Base-by-base conservation (phyloP, 2,329 filamentous ascomycete species). In the Trichoderma atroviride region DNA sequence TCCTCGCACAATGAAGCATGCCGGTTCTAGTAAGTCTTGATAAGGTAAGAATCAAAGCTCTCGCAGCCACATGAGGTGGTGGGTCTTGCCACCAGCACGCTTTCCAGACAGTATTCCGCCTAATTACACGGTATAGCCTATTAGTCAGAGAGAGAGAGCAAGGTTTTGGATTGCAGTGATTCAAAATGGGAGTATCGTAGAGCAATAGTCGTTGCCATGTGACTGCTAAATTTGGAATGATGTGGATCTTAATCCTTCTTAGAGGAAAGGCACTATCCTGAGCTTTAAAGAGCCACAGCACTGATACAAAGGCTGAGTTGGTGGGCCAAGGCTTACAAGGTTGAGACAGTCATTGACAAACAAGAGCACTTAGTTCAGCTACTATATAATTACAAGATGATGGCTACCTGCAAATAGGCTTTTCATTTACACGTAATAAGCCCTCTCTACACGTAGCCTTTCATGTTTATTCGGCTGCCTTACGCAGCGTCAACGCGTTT, bases 401-500 rank as follows among this genome's bases (percentile, higher is more conserved):
- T 55, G 24, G 40, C 22, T 27, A 27, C 27, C 52, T 55, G 3
- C 24, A 4, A 6, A n/a, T 14, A 19, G 14, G 16, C 9, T 43
- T 16, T 43, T 5, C 16, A 19, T 43, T 16, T 43, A 7, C 37
- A 7, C 16, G 16, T 43, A 43, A 19, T 43, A n/a, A 19, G 37
- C 37, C 37, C 16, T 19, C 16, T 7, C 13, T 27, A 11, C 33
- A 13, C 4, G 33, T 35, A 35, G 11, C 1, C 5, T 14, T 14
- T 29, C 3, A 14, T 53, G 22, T 35, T 47, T 29, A 67, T 59
- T 52, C 16, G 35, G 64, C 55, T 67, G 55, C 64, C 64, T 67
- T 58, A 40, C 37, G 64, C 33, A 59, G 50, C 33, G n/a, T 58
- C 63, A 40, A 58, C 62, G 37, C 53, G 55, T 50, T 27, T 29